These are phyloP conservation scores for Cryptosporidium xiaoi DNA, from an alignment of 169 alveolate genomes.

Conservation along the genomic window DNA sequence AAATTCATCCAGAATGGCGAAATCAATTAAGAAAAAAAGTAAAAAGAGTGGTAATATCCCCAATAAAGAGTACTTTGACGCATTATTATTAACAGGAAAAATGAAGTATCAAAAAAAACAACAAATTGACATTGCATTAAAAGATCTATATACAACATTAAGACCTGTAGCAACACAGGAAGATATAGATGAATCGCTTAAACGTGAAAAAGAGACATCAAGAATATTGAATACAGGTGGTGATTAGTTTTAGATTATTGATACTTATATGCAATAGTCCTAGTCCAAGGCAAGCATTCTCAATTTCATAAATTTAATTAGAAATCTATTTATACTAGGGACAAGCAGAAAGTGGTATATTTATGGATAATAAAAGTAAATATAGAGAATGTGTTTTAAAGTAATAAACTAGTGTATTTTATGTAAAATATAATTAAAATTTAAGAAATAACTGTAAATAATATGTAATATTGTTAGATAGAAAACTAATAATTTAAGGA, in stretches of 20 bases:
- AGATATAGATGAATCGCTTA: constrained; percentile 65
- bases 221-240: constrained; percentile 42
- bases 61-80: constrained; percentile 25
- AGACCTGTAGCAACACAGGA: constrained; percentile 70
- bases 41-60: constrained; percentile 58
- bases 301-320: too few species aligned
- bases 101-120: constrained; percentile 50
- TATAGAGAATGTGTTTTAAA: too few species aligned
- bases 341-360: too few species aligned
- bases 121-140: constrained; percentile 36
- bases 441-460: too few species aligned
- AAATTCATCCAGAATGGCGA: constrained; percentile 67
- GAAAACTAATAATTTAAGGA: too few species aligned
- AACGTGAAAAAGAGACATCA: constrained; percentile 61
- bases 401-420: too few species aligned
- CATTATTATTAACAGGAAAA: constrained; percentile 40
- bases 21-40: constrained; percentile 34
- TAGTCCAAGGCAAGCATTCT: too few species aligned
- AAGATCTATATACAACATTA: constrained; percentile 40
- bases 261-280: too few species aligned
- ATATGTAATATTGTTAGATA: too few species aligned
- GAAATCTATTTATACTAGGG: too few species aligned
- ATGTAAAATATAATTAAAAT: too few species aligned
- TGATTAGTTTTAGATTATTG: background rate
- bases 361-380: too few species aligned